Percentiles rank a stretch among this genome's conserved stretches.
phyloP scores from a whole-genome alignment of 2,329 filamentous ascomycete genomes.

The Xylariaceae sp. region DNA sequence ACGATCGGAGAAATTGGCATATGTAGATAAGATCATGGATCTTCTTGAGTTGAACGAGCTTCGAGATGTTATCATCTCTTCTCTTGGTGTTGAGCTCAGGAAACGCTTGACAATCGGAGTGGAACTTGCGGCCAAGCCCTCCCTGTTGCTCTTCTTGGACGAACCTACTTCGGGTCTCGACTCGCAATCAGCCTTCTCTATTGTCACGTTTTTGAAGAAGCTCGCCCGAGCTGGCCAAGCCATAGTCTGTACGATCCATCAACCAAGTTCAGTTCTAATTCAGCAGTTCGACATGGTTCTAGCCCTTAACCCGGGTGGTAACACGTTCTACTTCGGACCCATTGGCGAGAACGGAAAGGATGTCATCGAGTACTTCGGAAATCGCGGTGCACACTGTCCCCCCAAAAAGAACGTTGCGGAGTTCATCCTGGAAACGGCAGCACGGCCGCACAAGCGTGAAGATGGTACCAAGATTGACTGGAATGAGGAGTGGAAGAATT shows the following conservation, averaged over 20 bases:
- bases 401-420: conserved; percentile 49
- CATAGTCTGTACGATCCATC: conserved; percentile 71
- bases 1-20: conserved; percentile 73
- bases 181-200: conserved; percentile 64
- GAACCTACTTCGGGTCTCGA: conserved; percentile 70
- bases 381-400: conserved; percentile 63
- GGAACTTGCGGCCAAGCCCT: conserved; percentile 66
- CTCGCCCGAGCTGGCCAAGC: conserved; percentile 63
- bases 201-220: conserved; percentile 66
- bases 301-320: conserved; percentile 63
- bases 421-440: conserved; percentile 45
- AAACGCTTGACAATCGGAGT: conserved; percentile 72
- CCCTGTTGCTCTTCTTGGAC: conserved; percentile 65
- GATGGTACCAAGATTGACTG: conserved; percentile 54
- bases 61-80: conserved; percentile 62
- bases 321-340: conserved; percentile 70
- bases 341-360: conserved; percentile 63
- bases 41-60: conserved; percentile 69
- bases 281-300: conserved; percentile 73
- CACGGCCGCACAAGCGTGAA: conserved; percentile 31
- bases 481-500: conserved; percentile 71
- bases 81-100: conserved; percentile 64
- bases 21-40: conserved; percentile 90
- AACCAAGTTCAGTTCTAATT: conserved; percentile 65
- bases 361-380: conserved; percentile 64